Base-by-base conservation (phyloP, 2,329 filamentous ascomycete genomes). In the Mycosphaerella sp. region DNA sequence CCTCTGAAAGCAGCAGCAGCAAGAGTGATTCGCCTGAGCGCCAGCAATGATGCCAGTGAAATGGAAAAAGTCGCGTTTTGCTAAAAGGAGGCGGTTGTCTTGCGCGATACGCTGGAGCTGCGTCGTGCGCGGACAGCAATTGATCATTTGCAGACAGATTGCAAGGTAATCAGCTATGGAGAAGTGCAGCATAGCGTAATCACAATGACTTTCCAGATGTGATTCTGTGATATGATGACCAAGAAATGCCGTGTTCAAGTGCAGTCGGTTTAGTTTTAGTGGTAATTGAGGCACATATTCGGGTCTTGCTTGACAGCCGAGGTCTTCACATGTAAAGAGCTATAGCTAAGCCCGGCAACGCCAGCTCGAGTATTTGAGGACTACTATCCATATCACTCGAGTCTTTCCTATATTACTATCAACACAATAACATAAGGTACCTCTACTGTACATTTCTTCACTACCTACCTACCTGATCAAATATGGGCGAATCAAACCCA, bases 401-500 rank as follows among this genome's bases (percentile, higher is more conserved):
- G 17, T 23, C n/a, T 10, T 26, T 43, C 14, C 26, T 2, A 36
- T 12, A 38, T 7, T 29, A 29, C 26, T 6, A 29, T 7, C 5
- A n/a, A 7, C 8, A n/a, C 10, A 4, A 38, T 38, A 38, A 11
- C 34, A 38, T 7, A 36, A 36, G 2, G 4, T 36, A 5, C 10
- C 10, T 7, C 12, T n/a, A 4, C 2, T 14, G 40, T 17, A 31
- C 11, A 29, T 52, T 23, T 42, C 29, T 29, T 42, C n/a, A 43
- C 7, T 41, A 21, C 21, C 21, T 21, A 21, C 21, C 21, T 21
- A 21, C 21, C 21, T 21, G 21, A 36, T 23, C 17, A 48, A 59
- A 34, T 8, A 62, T 62, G 60, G 47, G 51, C 47, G 56, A 59
- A n/a, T 55, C 53, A 17, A 55, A 51, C 40, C 79, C 80, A 45